phyloP scores from a whole-genome alignment of 176 grass and related monocot species.

The Chrysopogon serrulatus region DNA sequence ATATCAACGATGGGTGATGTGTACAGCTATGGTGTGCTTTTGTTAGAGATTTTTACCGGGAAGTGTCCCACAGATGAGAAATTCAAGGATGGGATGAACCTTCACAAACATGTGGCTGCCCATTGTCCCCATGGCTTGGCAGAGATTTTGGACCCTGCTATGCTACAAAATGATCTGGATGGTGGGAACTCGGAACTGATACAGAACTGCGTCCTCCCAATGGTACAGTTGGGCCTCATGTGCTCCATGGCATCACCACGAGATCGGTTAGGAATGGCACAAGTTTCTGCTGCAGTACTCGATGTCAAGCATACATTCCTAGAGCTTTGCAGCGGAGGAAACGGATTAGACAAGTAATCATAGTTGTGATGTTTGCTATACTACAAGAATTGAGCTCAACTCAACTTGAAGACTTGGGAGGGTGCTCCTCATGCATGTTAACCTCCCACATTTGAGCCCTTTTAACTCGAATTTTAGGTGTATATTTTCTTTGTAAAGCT shows the following conservation, averaged over 20 bases:
- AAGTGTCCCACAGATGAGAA: conserved; percentile 31
- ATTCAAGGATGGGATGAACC: conserved; percentile 27
- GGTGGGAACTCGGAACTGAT: not conserved
- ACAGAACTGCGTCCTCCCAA: conserved; percentile 22
- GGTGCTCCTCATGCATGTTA: too few species aligned
- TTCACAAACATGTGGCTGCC: conserved; percentile 15
- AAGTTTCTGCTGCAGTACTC: conserved; percentile 19
- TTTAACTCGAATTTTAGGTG: too few species aligned
- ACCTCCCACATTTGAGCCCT: too few species aligned
- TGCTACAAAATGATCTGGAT: not conserved
- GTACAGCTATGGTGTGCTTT: conserved; percentile 47
- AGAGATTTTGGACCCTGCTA: not conserved
- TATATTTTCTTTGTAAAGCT: too few species aligned
- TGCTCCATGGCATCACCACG: conserved; percentile 29
- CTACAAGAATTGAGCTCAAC: too few species aligned
- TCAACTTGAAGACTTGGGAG: too few species aligned
- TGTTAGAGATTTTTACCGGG: conserved; percentile 46
- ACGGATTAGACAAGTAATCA: not conserved
- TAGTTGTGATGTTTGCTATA: too few species aligned
- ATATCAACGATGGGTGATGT: conserved; percentile 29
- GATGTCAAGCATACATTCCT: conserved; percentile 5
- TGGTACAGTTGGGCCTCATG: conserved; percentile 28
- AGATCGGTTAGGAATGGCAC: conserved; percentile 17
- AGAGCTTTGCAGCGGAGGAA: not conserved
- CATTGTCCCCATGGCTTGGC: not conserved